Evolutionary conservation across 2,329 filamentous ascomycete species (phyloP), one percentile per base, ranked within the genome.

Genomic region (Exophiala oligosperma): DNA sequence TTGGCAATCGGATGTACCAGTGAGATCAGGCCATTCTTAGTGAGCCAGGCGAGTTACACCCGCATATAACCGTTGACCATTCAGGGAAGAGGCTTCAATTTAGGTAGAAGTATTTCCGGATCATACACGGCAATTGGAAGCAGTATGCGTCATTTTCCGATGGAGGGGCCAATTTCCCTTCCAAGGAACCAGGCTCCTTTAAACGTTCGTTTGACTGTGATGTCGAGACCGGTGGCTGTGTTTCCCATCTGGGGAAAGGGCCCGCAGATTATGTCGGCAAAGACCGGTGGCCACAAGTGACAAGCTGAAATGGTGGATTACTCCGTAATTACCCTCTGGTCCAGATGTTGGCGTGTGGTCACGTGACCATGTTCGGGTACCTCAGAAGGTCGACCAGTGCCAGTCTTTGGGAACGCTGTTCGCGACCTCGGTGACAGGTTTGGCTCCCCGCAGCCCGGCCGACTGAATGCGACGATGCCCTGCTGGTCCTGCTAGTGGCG

Each of bases 381-480:
- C 38, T 75, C 72, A 85, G 67, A 85, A 85, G 35, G 83, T 85
- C 72, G 82, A 84, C 83, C 82, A 85, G 68, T 81, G 81, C 82
- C 82, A 85, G 66, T 82, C 81, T 52, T 78, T 77, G 52, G 82
- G 81, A 56, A 84, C 76, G 67, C 81, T 84, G 59, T 73, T 74
- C 26, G 81, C 81, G 26, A 81, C 73, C 56, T 80, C 78, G 56
- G 80, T 79, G 21, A 69, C 61, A 12, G 70, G 69, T 55, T 74
- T 62, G 59, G 62, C 54, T 70, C 68, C 52, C 60, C 61, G 52
- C 62, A 63, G 44, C 67, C 69, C 54, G 61, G 53, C 57, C 12
- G 64, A 67, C 26, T 59, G 54, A 56, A 65, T 54, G 43, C 61
- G 37, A 59, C 64, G 57, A 64, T 69, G 49, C 53, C 56, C 54